These are phyloP conservation scores for Podospora conica DNA, from an alignment of 495 filamentous ascomycete genomes.

Conservation along the genomic window DNA sequence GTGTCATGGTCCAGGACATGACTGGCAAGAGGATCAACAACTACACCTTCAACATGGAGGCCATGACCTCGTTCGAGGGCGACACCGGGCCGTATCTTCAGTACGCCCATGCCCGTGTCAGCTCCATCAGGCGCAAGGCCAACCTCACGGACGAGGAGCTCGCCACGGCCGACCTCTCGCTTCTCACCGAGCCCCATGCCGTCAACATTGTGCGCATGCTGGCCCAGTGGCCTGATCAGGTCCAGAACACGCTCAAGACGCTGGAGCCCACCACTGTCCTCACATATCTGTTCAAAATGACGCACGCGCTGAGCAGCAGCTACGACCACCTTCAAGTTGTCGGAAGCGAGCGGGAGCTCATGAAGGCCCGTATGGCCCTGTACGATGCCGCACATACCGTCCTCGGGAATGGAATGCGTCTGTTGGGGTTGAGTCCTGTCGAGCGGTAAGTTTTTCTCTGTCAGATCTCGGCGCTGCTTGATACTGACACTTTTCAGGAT, in stretches of 20 bases:
- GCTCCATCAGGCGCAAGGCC: constrained; percentile 53
- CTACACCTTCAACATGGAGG: constrained; percentile 57
- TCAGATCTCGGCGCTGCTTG: not conserved
- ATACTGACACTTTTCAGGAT: constrained; percentile 17
- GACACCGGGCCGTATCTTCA: constrained; percentile 66
- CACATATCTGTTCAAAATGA: constrained; percentile 84
- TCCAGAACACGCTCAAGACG: constrained; percentile 57
- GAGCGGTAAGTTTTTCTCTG: constrained; percentile 40
- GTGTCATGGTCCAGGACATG: constrained; percentile 64
- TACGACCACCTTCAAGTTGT: constrained; percentile 79
- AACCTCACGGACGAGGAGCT: constrained; percentile 48
- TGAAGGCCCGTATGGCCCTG: constrained; percentile 73
- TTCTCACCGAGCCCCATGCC: constrained; percentile 55
- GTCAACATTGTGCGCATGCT: constrained; percentile 54
- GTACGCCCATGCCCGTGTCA: constrained; percentile 61
- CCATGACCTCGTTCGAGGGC: constrained; percentile 65
- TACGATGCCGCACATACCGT: constrained; percentile 75
- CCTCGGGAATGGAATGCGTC: constrained; percentile 74
- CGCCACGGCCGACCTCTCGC: constrained; percentile 48
- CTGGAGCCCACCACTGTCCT: constrained; percentile 63
- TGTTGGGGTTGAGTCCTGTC: constrained; percentile 74
- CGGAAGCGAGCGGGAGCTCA: constrained; percentile 62
- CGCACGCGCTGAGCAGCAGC: constrained; percentile 72
- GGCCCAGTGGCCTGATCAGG: constrained; percentile 58
- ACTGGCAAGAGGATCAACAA: constrained; percentile 58